phyloP scores from a whole-genome alignment of 2,329 filamentous ascomycete genomes.

The Exophiala sideris region DNA sequence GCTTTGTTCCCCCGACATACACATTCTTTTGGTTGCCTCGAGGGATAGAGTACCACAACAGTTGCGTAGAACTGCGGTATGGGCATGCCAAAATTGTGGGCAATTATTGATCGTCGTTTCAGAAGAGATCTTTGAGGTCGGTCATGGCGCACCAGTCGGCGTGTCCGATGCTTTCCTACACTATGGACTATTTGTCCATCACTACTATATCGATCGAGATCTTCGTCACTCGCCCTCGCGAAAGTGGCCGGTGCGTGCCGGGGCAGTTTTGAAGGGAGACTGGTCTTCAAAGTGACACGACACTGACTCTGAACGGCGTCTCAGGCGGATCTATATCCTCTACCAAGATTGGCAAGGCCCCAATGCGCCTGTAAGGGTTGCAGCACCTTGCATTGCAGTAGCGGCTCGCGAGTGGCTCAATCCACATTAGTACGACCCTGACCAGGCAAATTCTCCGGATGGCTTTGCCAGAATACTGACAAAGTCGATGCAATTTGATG shows the following conservation, averaged over 20 bases:
- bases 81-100: background rate
- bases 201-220: too few relatives aligned
- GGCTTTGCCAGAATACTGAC: background rate
- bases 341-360: background rate
- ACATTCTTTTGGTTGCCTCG: background rate
- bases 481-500: too few relatives aligned
- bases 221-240: too few relatives aligned
- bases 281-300: background rate
- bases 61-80: background rate
- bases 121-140: too few relatives aligned
- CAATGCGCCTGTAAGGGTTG: background rate
- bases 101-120: too few relatives aligned
- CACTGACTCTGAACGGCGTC: background rate
- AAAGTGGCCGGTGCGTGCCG: background rate
- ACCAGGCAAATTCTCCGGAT: conserved; percentile 11
- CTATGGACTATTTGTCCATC: too few relatives aligned
- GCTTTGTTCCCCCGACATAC: background rate
- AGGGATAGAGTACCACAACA: background rate
- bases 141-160: too few relatives aligned
- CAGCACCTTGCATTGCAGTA: conserved; percentile 14
- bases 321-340: background rate
- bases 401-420: conserved; percentile 2
- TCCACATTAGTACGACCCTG: background rate
- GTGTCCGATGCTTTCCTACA: too few relatives aligned
- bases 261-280: background rate